Percentiles rank a stretch among this genome's conserved stretches.
Conservation (phyloP, 2,329 filamentous ascomycete genomes). For the Trichoderma sp. region DNA sequence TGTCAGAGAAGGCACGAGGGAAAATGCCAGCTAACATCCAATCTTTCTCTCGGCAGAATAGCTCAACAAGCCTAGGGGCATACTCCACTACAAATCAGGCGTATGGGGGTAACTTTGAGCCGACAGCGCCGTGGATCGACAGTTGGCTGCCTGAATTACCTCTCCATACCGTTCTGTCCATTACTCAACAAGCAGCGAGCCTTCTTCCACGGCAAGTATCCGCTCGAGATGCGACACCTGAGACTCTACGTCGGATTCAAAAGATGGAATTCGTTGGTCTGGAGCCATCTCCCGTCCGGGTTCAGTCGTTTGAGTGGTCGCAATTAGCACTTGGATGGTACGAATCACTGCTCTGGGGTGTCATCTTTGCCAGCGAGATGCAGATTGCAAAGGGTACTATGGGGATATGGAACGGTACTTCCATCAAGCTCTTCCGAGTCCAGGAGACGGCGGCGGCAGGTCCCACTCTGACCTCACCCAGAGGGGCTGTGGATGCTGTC, state of each 20-base stretch:
- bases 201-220: slow-evolving; percentile 57
- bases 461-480: slow-evolving; percentile 78
- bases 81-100: slow-evolving; percentile 61
- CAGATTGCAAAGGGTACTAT: slow-evolving; percentile 82
- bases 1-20: slow-evolving; percentile 95
- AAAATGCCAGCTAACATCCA: slow-evolving; percentile 86
- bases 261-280: slow-evolving; percentile 68
- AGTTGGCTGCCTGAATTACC: slow-evolving; percentile 91
- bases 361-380: slow-evolving; percentile 90
- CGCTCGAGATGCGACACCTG: slow-evolving; percentile 46
- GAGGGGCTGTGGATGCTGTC: slow-evolving; percentile 90
- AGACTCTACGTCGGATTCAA: slow-evolving; percentile 57
- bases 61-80: slow-evolving; percentile 75
- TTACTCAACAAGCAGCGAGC: slow-evolving; percentile 67
- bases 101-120: slow-evolving; percentile 66
- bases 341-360: slow-evolving; percentile 89
- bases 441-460: slow-evolving; percentile 80
- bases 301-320: slow-evolving; percentile 95
- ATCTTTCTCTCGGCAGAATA: slow-evolving; percentile 89
- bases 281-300: slow-evolving; percentile 71
- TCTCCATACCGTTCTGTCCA: slow-evolving; percentile 78
- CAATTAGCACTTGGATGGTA: slow-evolving; percentile 91
- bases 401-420: slow-evolving; percentile 91
- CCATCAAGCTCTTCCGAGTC: slow-evolving; percentile 84
- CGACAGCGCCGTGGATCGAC: slow-evolving; percentile 84